Evolutionary conservation across 305 asterid genomes (phyloP).

Genomic region (Fraxinus platypoda): DNA sequence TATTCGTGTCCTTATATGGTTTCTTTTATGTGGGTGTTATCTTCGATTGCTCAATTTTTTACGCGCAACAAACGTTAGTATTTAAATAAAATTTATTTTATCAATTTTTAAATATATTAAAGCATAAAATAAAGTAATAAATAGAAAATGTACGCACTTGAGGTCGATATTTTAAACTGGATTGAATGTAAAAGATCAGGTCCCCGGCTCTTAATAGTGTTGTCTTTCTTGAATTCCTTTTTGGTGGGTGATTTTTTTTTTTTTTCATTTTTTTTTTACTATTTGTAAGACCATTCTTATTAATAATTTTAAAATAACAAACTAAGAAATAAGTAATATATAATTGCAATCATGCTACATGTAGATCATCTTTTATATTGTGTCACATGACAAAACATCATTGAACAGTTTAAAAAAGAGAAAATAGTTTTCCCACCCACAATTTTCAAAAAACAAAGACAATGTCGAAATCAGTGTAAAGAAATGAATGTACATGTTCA

Average conservation of each 20-base stretch:
- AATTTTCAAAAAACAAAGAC: too few species aligned
- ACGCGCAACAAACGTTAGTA: background rate
- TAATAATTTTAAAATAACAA: background rate
- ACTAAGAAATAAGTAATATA: background rate
- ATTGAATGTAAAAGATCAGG: background rate
- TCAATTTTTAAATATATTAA: background rate
- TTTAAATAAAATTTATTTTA: background rate
- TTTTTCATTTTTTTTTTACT: too few species aligned
- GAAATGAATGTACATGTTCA: too few species aligned
- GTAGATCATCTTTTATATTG: too few species aligned
- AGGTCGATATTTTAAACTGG: background rate
- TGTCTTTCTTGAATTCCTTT: too few species aligned
- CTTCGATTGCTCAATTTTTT: background rate
- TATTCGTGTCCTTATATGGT: background rate
- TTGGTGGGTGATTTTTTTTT: background rate
- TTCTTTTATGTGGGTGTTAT: background rate
- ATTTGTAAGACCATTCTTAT: background rate
- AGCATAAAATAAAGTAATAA: background rate
- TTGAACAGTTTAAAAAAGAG: too few species aligned
- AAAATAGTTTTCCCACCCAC: too few species aligned
- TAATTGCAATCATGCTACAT: too few species aligned
- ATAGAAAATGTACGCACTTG: background rate
- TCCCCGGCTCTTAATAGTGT: too few species aligned
- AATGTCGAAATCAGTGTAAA: too few species aligned
- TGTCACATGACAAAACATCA: too few species aligned